A percentile compares a stretch with the other conserved stretches of the same genome.
Conservation (phyloP, 768 basidiomycete species). For the Multifurca ochricompacta region DNA sequence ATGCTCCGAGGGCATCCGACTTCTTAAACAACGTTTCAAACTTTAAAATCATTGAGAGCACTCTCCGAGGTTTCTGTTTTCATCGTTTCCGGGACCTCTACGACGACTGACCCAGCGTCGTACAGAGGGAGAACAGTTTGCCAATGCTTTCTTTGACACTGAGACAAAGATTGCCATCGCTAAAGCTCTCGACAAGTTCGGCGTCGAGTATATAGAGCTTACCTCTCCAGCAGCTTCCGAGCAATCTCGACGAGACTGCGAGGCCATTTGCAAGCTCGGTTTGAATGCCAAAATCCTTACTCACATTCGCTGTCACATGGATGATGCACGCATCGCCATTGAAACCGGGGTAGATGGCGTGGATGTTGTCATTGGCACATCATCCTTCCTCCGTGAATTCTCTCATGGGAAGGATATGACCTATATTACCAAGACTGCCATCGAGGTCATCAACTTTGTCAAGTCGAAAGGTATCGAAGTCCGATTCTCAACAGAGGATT, state of each 20-base stretch:
- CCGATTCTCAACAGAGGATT: slow-evolving; percentile 99
- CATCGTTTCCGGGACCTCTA: slow-evolving; percentile 13
- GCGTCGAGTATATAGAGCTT: slow-evolving; percentile 99
- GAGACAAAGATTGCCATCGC: slow-evolving; percentile 99
- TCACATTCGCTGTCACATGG: slow-evolving; percentile 99
- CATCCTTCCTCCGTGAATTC: slow-evolving; percentile 98
- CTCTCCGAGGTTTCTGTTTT: slow-evolving; percentile 68
- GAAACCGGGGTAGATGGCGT: slow-evolving; percentile 99
- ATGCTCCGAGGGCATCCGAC: slow-evolving; percentile 86
- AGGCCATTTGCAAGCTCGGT: slow-evolving; percentile 97
- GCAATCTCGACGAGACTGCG: slow-evolving; percentile 89
- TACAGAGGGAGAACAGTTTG: slow-evolving; percentile 99
- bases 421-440: slow-evolving; percentile 98
- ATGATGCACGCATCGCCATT: slow-evolving; percentile 95
- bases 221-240: slow-evolving; percentile 98
- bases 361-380: slow-evolving; percentile 98
- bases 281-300: slow-evolving; percentile 95
- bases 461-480: slow-evolving; percentile 99
- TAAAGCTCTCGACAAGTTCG: slow-evolving; percentile 95
- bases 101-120: neutral
- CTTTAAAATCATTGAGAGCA: slow-evolving; percentile 96
- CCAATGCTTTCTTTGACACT: slow-evolving; percentile 99
- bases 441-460: slow-evolving; percentile 98
- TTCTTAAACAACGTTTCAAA: slow-evolving; percentile 89
- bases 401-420: slow-evolving; percentile 99